phyloP scores from a whole-genome alignment of 1,139 yeast species.

The Pichia kudriavzevii region DNA sequence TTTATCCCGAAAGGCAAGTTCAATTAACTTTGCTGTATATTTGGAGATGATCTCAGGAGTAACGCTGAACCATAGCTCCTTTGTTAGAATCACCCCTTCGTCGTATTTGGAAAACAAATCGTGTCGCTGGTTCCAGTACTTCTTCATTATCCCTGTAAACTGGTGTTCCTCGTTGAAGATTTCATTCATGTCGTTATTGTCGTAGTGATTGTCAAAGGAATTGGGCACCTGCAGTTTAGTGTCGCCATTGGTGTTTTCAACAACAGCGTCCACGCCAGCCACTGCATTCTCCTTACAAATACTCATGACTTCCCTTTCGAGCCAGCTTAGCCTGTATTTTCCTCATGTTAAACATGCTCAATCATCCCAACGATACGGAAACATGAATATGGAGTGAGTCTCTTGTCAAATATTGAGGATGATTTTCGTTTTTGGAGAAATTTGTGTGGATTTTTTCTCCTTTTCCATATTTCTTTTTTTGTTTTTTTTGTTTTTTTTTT shows the following conservation, averaged over 20 bases:
- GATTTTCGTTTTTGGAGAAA: no score
- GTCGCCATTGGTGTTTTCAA: no score
- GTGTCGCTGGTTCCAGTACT: conserved; percentile 58
- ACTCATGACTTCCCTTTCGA: background rate
- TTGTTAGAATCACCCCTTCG: conserved; percentile 64
- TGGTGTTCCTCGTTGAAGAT: conserved; percentile 12
- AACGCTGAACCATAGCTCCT: conserved; percentile 84
- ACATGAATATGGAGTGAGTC: no score
- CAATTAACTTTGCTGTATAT: conserved; percentile 52
- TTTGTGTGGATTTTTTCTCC: no score
- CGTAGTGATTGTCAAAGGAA: conserved; percentile 6
- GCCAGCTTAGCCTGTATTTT: no score
- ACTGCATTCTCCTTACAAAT: no score
- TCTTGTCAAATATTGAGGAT: no score
- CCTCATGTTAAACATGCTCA: no score
- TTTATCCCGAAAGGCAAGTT: conserved; percentile 35
- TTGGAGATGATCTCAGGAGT: conserved; percentile 77
- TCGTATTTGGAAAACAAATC: conserved; percentile 53
- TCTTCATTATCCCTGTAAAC: conserved; percentile 29
- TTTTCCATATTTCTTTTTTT: no score
- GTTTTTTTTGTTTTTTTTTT: no score
- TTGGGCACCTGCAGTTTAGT: no score
- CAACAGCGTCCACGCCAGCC: background rate
- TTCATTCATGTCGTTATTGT: conserved; percentile 8
- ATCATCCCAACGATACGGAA: no score